Evolutionary conservation across 495 filamentous ascomycete genomes (phyloP), one percentile per base, ranked within the genome.

Genomic region (Neurospora sp.): DNA sequence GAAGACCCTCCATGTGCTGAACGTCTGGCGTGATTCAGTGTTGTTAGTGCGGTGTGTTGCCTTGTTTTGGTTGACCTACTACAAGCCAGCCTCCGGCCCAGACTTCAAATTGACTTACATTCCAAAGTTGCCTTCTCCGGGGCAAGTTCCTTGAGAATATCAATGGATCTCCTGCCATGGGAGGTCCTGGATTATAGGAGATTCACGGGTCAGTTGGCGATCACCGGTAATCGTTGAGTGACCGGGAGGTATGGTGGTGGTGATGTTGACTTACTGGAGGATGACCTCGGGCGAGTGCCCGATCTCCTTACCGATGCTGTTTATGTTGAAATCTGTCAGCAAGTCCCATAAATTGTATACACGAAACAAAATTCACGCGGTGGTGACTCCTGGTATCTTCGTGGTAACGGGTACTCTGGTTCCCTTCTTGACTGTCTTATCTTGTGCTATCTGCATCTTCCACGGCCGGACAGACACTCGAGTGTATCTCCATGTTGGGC

Each of bases 61-160:
- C 37, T 70, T 9, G 54, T 36, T 8, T 28, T 15, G n/a, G 45
- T 38, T 28, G 34, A n/a, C 21, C 0, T 10, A 5, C 1, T 28
- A 13, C 13, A 31, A 11, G 48, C 24, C 11, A 31, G 11, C 11
- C 10, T 13, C 11, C 24, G 21, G 5, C 13, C 0, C 24, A 11
- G 1, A 31, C 24, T 34, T 31, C 48, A 48, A 24, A 24, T 11
- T 24, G 5, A 89, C 93, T 81, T 82, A 95, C 92, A 97, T 71
- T 97, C 94, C 93, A 91, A 93, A 77, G 91, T 97, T 42, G 96
- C 96, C 79, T 92, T 92, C 74, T 87, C 88, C 74, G 90, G 88
- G 78, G 92, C 90, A 72, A 96, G 90, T 31, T 93, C 77, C 77
- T 86, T 86, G 72, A 97, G 84, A 10, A 90, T 87, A 80, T 98